Percentiles rank a stretch among this genome's conserved stretches.
phyloP scores from a whole-genome alignment of 176 grass and related monocot genomes.

The Paspalum notatum region DNA sequence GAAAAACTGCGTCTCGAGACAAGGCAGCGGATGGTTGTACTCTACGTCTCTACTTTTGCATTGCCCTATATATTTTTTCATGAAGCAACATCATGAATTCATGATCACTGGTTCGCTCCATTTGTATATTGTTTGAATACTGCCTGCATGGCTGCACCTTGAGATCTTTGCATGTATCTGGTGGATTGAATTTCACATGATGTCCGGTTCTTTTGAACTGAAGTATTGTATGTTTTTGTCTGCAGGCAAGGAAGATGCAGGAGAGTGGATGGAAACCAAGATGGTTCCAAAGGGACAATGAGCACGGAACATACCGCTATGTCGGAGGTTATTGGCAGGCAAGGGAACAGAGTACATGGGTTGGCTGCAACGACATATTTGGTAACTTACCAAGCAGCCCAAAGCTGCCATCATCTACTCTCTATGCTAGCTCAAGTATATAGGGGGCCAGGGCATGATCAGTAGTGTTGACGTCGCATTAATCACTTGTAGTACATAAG shows the following conservation, averaged over 20 bases:
- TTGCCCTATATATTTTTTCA: constrained; percentile 4
- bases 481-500: constrained; percentile 47
- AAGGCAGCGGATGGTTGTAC: constrained; percentile 78
- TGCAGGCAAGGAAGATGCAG: constrained; percentile 88
- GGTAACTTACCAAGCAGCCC: constrained; percentile 50
- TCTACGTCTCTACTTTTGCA: background rate
- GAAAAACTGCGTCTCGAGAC: constrained; percentile 79
- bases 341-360: constrained; percentile 69
- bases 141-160: background rate
- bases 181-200: background rate
- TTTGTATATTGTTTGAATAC: background rate
- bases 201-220: background rate
- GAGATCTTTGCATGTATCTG: background rate
- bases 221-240: background rate
- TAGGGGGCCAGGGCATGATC: constrained; percentile 29
- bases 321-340: constrained; percentile 84
- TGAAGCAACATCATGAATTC: background rate
- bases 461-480: constrained; percentile 37
- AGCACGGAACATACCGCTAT: constrained; percentile 60
- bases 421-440: constrained; percentile 52
- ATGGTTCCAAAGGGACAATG: constrained; percentile 70
- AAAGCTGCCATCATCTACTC: constrained; percentile 23
- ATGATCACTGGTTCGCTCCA: constrained; percentile 12
- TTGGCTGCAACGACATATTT: constrained; percentile 76
- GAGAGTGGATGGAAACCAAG: constrained; percentile 87